phyloP scores from a whole-genome alignment of 2,329 filamentous ascomycete genomes.

The Cordyceps fumosorosea region DNA sequence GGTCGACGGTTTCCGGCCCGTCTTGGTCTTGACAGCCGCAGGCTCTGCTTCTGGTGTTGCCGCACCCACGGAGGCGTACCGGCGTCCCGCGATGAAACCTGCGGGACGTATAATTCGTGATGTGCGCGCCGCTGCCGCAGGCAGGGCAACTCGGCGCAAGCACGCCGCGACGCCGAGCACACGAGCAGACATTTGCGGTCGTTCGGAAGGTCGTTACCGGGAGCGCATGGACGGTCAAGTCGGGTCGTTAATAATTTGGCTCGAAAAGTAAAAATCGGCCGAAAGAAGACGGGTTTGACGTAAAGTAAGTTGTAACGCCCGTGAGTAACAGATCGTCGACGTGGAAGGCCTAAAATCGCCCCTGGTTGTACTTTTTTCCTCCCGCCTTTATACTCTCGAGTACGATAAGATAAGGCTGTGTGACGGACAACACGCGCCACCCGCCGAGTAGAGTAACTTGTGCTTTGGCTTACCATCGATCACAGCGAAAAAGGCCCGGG shows the following conservation, averaged over 20 bases:
- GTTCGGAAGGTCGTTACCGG: neutral
- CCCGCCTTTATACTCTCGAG: neutral
- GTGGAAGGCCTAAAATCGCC: neutral
- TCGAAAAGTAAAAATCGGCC: neutral
- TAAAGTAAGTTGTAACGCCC: neutral
- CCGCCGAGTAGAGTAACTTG: neutral
- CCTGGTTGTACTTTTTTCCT: constrained; percentile 3
- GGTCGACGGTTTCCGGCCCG: constrained; percentile 24
- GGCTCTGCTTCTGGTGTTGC: constrained; percentile 14
- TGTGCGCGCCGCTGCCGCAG: neutral
- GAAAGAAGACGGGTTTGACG: neutral
- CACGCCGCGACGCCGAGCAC: neutral
- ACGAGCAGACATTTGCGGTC: constrained; percentile 7
- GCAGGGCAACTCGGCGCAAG: constrained; percentile 4
- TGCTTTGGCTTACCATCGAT: neutral
- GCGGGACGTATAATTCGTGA: neutral
- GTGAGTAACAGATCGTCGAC: neutral
- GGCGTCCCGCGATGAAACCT: constrained; percentile 10
- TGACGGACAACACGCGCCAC: constrained; percentile 7
- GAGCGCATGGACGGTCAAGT: neutral
- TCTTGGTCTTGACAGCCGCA: constrained; percentile 15
- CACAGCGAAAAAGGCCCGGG: neutral
- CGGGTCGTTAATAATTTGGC: neutral
- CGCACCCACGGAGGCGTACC: constrained; percentile 14
- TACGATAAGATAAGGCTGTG: constrained; percentile 12